Percentiles rank a stretch among this genome's conserved stretches.
Conservation (phyloP, 2,329 filamentous ascomycete species). For the Cytospora leucostoma region DNA sequence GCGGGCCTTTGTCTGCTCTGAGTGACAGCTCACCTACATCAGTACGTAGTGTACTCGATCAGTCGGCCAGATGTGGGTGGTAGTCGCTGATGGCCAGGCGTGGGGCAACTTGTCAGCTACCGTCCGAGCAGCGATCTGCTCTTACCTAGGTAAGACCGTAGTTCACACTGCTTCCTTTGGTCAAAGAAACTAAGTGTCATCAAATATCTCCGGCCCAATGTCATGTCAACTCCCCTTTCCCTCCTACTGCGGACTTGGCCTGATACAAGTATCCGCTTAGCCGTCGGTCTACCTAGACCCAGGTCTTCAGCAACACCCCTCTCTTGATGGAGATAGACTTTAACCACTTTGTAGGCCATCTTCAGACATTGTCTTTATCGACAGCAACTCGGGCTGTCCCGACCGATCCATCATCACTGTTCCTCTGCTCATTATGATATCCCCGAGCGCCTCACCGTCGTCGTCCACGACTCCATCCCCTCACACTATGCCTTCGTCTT, state of each 20-base stretch:
- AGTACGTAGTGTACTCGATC: not conserved
- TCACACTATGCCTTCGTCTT: conserved; percentile 16
- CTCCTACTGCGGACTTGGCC: conserved; percentile 2
- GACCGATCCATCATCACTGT: not conserved
- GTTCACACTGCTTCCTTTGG: not conserved
- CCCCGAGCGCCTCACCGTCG: conserved; percentile 17
- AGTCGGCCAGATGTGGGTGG: conserved; percentile 17
- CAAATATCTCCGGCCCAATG: conserved; percentile 21
- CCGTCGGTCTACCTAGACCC: conserved; percentile 11
- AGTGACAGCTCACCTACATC: conserved; percentile 23
- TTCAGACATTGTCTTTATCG: not conserved
- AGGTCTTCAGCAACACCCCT: conserved; percentile 11
- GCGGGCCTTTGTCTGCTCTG: conserved; percentile 5
- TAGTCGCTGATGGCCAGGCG: conserved; percentile 18
- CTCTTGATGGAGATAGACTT: not conserved
- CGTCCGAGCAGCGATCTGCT: conserved; percentile 14
- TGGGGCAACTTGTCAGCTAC: conserved; percentile 24
- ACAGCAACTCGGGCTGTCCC: not conserved
- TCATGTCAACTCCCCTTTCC: conserved; percentile 9
- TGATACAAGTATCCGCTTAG: conserved; percentile 27
- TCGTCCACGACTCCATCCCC: conserved; percentile 21
- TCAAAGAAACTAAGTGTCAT: conserved; percentile 22
- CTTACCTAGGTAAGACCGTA: not conserved
- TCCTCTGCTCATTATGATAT: conserved; percentile 14
- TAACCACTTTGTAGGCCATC: not conserved